Conservation (phyloP, 1,139 yeast species). For the Casaregolazyma suthepensis region DNA sequence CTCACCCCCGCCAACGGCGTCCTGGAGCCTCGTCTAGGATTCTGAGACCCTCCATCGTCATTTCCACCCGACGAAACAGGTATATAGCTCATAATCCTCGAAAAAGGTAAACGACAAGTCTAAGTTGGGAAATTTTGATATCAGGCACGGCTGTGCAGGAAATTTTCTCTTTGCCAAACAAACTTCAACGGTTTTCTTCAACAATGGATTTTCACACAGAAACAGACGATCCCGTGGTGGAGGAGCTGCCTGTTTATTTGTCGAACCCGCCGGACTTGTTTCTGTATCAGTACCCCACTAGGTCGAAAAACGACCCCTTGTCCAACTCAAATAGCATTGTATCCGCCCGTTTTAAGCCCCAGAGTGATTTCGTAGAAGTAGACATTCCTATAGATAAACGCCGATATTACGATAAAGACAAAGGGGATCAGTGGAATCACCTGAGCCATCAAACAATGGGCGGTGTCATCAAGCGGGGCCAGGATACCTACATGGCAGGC, state of each 20-base stretch:
- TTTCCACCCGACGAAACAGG: slow-evolving; percentile 1
- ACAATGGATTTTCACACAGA: background rate
- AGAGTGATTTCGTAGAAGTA: slow-evolving; percentile 56
- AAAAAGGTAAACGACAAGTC: background rate
- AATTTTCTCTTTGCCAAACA: background rate
- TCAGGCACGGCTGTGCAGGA: background rate
- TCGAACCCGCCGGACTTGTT: slow-evolving; percentile 35
- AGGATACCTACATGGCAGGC: slow-evolving; percentile 57
- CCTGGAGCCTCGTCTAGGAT: slow-evolving; percentile 6
- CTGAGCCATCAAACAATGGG: slow-evolving; percentile 55
- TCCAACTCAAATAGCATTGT: slow-evolving; percentile 38
- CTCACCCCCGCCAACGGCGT: slow-evolving; percentile 1
- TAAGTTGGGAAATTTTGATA: background rate
- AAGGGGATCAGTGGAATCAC: slow-evolving; percentile 57
- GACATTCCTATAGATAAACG: slow-evolving; percentile 63
- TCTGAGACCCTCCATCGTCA: background rate
- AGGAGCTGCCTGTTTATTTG: slow-evolving; percentile 63
- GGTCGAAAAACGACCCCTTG: slow-evolving; percentile 47
- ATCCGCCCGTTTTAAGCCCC: slow-evolving; percentile 54
- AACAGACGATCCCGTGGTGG: slow-evolving; percentile 68
- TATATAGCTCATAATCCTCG: slow-evolving; percentile 4
- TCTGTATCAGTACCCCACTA: slow-evolving; percentile 68
- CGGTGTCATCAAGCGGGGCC: slow-evolving; percentile 41
- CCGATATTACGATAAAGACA: slow-evolving; percentile 58
- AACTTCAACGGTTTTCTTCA: background rate